Evolutionary conservation across 2,329 filamentous ascomycete genomes (phyloP), one percentile per base, ranked within the genome.

Genomic region (Aspergillus udagawae): DNA sequence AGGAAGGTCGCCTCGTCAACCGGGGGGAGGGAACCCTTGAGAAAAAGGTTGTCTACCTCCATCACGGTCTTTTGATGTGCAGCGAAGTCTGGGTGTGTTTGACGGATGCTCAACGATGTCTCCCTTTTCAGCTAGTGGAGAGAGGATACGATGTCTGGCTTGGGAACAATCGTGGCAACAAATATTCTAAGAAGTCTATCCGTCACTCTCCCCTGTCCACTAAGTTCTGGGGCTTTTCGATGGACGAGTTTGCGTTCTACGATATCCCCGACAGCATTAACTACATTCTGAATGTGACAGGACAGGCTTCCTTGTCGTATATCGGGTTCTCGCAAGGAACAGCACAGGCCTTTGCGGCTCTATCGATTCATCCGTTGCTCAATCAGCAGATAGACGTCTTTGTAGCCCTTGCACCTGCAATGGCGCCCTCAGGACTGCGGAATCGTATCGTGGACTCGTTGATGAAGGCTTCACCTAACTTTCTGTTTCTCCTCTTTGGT

Each of bases 291-390:
- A 85, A 88, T 44, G 90, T 90, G 0, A 97, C 94, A 0, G 82
- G 82, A 53, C 91, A 95, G 71, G 81, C 86, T 32, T 95, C 92
- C 44, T 78, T 99, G 27, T 97, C 92, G 1, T 99, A 99, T 71
- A 89, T 99, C 70, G 94, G 94, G 23, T 99, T 99, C 77, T 96
- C 92, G 0, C 94, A 99, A 73, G 94, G 94, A 42, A 97, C 94
- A 0, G 93, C 94, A 0, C 94, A 99, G 75, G 93, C 94, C 1
- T 99, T 99, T 74, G 94, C 94, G 7, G 89, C 91, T 0, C 80
- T 99, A 14, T 91, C 92, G 1, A 93, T 97, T 51, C 92, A 97
- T 69, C 94, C 94, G 0, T 88, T 87, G 56, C 82, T 99, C 62
- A 99, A 99, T 69, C 86, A 90, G 58, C 92, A 96, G 74, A 86